phyloP scores from a whole-genome alignment of 371 early-diverging fungal species.

The Mortierella sp. region DNA sequence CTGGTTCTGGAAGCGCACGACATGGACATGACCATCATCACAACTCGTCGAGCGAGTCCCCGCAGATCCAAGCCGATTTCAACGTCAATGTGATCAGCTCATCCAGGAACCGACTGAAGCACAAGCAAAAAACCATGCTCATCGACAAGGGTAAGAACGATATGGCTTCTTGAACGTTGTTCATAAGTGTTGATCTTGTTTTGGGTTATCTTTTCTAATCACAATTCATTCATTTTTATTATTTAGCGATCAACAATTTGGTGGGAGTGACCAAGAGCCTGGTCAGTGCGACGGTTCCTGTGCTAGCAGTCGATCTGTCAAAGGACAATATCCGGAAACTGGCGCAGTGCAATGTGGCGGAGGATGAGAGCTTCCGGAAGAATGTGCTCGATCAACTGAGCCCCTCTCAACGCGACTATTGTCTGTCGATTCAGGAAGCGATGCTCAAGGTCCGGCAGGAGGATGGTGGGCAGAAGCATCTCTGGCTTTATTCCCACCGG shows the following conservation, averaged over 20 bases:
- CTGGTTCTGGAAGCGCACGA: slow-evolving; percentile 34
- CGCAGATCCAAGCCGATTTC: slow-evolving; percentile 31
- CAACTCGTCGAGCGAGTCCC: slow-evolving; percentile 30
- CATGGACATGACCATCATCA: slow-evolving; percentile 57
- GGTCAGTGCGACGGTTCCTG: slow-evolving; percentile 71
- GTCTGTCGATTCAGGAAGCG: slow-evolving; percentile 58
- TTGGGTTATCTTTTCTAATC: background rate
- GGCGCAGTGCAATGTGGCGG: slow-evolving; percentile 69
- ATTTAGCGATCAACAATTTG: slow-evolving; percentile 67
- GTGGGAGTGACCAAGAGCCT: slow-evolving; percentile 67
- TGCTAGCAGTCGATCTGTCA: slow-evolving; percentile 77
- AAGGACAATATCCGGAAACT: slow-evolving; percentile 70
- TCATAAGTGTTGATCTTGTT: background rate
- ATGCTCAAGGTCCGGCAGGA: slow-evolving; percentile 67
- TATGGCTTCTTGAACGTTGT: background rate
- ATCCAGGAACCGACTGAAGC: slow-evolving; percentile 69
- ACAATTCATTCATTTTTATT: background rate
- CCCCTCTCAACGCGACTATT: slow-evolving; percentile 70
- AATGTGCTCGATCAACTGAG: slow-evolving; percentile 58
- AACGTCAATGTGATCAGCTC: slow-evolving; percentile 57
- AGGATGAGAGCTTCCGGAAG: slow-evolving; percentile 74
- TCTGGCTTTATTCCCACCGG: slow-evolving; percentile 82
- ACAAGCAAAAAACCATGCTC: slow-evolving; percentile 77
- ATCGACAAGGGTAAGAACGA: slow-evolving; percentile 73
- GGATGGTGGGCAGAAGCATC: slow-evolving; percentile 64